Evolutionary conservation across 176 grass and related monocot species (phyloP), one percentile per base, ranked within the genome.

Genomic region (Thinopyrum elongatum): DNA sequence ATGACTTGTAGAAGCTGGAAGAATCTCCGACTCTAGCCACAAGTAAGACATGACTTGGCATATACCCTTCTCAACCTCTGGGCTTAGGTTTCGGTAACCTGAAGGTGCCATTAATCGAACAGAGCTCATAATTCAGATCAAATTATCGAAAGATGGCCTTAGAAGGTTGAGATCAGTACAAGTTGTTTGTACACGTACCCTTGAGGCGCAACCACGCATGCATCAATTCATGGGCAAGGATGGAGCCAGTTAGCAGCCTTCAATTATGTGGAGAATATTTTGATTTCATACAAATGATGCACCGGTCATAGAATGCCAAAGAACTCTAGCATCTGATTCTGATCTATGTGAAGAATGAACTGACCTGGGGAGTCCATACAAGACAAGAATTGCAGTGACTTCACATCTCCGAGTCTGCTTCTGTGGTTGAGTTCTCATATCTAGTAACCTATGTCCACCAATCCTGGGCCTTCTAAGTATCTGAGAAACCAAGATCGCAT

Each of bases 161-260:
- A 4, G 8, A 41, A 65, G 42, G 62, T 63, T 70, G 34, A 70
- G 6, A 77, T 47, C 2, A 41, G 7, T 15, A 62, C 7, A 83
- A 33, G 0, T 16, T 65, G 69, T 70, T 9, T 27, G 58, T 59
- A 21, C 27, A 77, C 8, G 28, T 86, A 95, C 96, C 91, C 94
- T 98, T 98, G 46, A 95, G 95, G 77, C 95, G 91, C 82, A 95
- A 84, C 93, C 93, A 98, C 17, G 87, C 89, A 3, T 98, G 93
- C 95, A 98, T 95, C 68, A 98, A 70, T 88, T 98, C 95, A 83
- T 98, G 95, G 85, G 91, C 91, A 85, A 98, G 93, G 78, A 98
- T 98, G 46, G 96, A 98, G 7, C 95, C 95, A 26, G 95, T 98
- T 80, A 98, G 74, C 31, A 98, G 83, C 88, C 93, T 98, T 91